Conservation (phyloP, 208 protist species). For the Acanthamoeba healyi region DNA sequence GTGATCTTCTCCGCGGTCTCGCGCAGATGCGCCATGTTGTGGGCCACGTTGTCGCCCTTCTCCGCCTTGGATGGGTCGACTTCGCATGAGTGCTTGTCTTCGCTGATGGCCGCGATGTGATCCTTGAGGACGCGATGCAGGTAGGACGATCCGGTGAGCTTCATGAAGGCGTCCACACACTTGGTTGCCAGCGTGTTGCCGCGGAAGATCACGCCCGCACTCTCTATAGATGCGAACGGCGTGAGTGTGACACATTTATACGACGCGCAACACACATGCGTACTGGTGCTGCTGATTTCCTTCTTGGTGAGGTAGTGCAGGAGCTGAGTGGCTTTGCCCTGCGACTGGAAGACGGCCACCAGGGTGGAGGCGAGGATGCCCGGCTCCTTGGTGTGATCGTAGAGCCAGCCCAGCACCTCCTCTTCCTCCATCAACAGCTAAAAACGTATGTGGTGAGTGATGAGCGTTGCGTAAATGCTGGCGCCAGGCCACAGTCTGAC, state of each 20-base stretch:
- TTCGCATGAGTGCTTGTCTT: constrained; percentile 56
- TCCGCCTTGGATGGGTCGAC: constrained; percentile 50
- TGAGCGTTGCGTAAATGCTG: background rate
- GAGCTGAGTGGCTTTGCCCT: constrained; percentile 7
- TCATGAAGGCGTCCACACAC: constrained; percentile 45
- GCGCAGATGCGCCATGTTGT: constrained; percentile 35
- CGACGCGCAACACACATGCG: background rate
- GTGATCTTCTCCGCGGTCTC: constrained; percentile 21
- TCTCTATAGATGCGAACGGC: background rate
- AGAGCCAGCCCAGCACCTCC: constrained; percentile 37
- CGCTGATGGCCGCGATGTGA: constrained; percentile 6
- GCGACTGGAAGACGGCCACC: background rate
- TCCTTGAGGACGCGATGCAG: constrained; percentile 30
- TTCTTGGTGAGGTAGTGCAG: background rate
- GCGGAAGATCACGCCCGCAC: constrained; percentile 50
- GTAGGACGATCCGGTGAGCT: constrained; percentile 42
- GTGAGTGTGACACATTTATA: background rate
- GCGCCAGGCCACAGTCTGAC: background rate
- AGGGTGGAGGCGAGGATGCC: background rate
- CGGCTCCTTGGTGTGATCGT: constrained; percentile 12
- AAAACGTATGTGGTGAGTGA: no score
- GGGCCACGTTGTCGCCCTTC: constrained; percentile 22
- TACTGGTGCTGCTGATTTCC: constrained; percentile 23
- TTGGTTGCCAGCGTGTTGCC: constrained; percentile 58
- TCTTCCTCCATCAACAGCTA: background rate